Conservation (phyloP, 441 rosid genomes). For the Arabidopsis lyrata region DNA sequence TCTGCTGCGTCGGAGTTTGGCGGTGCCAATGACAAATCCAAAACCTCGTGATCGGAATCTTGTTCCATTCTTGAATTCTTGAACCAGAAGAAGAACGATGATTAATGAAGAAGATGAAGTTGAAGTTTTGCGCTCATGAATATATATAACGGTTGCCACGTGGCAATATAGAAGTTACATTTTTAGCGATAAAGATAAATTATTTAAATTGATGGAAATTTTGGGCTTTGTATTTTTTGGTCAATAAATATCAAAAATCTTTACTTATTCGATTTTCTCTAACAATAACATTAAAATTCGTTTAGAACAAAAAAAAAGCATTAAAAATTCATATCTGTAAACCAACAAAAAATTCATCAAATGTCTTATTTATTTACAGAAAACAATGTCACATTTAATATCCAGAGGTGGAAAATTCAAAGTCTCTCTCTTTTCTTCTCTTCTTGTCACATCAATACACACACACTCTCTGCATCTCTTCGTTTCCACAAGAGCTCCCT, state of each 20-base stretch:
- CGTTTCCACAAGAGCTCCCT: constrained; percentile 27
- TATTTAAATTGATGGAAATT: background rate
- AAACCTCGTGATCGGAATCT: background rate
- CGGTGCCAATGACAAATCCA: background rate
- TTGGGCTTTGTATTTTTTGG: background rate
- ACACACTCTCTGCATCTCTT: constrained; percentile 44
- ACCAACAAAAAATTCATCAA: background rate
- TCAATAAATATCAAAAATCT: background rate
- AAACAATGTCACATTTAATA: constrained; percentile 41
- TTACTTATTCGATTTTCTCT: too few species aligned
- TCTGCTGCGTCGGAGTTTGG: too few species aligned
- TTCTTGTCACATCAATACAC: constrained; percentile 45
- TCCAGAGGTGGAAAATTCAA: constrained; percentile 44
- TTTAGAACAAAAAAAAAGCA: too few species aligned
- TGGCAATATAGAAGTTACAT: background rate
- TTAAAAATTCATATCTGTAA: too few species aligned
- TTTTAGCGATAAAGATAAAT: too few species aligned
- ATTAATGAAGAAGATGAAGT: background rate
- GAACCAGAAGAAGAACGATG: background rate
- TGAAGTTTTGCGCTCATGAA: background rate
- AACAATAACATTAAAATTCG: too few species aligned
- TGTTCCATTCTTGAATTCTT: background rate
- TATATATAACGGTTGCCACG: background rate
- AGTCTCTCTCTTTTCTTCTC: constrained; percentile 25
- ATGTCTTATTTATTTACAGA: constrained; percentile 22